Conservation (phyloP, 2,329 filamentous ascomycete species). For the Pseudogymnoascus destructans region DNA sequence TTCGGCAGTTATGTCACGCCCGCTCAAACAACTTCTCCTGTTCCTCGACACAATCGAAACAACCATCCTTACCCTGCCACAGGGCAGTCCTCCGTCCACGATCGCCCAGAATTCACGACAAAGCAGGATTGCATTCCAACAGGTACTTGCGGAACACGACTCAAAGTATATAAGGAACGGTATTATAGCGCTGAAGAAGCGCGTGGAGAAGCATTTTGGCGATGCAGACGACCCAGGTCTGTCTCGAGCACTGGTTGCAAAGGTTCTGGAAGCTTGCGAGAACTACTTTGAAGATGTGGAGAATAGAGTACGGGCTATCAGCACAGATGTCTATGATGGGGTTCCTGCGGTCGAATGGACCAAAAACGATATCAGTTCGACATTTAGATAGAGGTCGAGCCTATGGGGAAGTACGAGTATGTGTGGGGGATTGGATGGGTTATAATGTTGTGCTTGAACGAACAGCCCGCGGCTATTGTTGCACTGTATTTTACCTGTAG, state of each 20-base stretch:
- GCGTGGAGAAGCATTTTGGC: constrained; percentile 95
- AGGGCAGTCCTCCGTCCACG: constrained; percentile 43
- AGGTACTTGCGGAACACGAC: constrained; percentile 69
- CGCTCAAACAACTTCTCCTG: constrained; percentile 80
- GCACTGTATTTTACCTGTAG: background rate
- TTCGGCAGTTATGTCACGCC: constrained; percentile 74
- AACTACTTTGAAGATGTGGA: constrained; percentile 49
- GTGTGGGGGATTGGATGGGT: background rate
- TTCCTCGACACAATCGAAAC: constrained; percentile 83
- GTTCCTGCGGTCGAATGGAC: constrained; percentile 55
- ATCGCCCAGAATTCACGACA: constrained; percentile 76
- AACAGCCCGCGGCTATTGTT: background rate
- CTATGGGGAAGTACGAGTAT: background rate
- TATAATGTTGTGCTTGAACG: constrained; percentile 5
- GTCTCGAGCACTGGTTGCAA: constrained; percentile 38
- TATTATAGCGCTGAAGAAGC: constrained; percentile 77
- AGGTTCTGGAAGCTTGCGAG: constrained; percentile 48
- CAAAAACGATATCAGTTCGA: constrained; percentile 46
- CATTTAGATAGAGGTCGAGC: constrained; percentile 30
- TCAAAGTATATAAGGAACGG: constrained; percentile 75
- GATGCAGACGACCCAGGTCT: constrained; percentile 62
- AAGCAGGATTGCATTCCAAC: constrained; percentile 71
- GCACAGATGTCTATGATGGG: constrained; percentile 50
- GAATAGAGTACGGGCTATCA: constrained; percentile 44
- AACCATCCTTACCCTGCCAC: constrained; percentile 43